Evolutionary conservation across 108 stramenopile species (phyloP), one percentile per base, ranked within the genome.

Genomic region (Aurantiochytrium sp.): DNA sequence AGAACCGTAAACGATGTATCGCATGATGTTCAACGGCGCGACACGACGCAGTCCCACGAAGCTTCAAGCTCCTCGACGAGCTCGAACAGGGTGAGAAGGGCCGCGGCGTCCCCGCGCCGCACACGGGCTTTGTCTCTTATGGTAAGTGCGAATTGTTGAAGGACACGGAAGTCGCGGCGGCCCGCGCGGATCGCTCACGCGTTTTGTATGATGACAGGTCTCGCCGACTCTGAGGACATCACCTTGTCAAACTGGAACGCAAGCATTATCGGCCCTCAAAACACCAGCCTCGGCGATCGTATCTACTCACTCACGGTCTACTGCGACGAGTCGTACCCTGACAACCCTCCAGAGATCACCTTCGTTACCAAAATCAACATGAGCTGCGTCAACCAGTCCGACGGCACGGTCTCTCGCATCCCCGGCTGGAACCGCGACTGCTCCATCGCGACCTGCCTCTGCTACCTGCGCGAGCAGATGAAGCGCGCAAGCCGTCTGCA

Each of bases 391-490:
- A 30, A 81, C 3, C 73, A 81, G 45, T 22, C 73, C 21, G 12
- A 6, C 1, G 73, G 73, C 39, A n/a, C 17, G 17, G 73, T 81
- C 10, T 41, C 73, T 24, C 10, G 24, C 12, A 81, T 81, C 19
- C 73, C 73, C 8, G 73, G 73, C 30, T 81, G 73, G 73, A 81
- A 81, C 45, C 36, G 73, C 1, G 73, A 81, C 73, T 81, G 73
- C 73, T 81, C 73, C 1, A 81, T 81, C n/a, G 73, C 73, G 10
- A 81, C 73, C 45, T 81, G 73, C 73, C 45, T 81, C 42, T 81
- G 73, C 73, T 81, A 81, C 45, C 45, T 81, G 12, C 73, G 73
- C 30, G 73, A 81, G 73, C 73, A 81, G 24, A 81, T 81, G 73
- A 81, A 48, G 45, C 39, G 45, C 12, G 73, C 73, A 12, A 81